A percentile compares a stretch with the other conserved stretches of the same genome.
phyloP scores from a whole-genome alignment of 441 rosid species.

The Croton setiger region DNA sequence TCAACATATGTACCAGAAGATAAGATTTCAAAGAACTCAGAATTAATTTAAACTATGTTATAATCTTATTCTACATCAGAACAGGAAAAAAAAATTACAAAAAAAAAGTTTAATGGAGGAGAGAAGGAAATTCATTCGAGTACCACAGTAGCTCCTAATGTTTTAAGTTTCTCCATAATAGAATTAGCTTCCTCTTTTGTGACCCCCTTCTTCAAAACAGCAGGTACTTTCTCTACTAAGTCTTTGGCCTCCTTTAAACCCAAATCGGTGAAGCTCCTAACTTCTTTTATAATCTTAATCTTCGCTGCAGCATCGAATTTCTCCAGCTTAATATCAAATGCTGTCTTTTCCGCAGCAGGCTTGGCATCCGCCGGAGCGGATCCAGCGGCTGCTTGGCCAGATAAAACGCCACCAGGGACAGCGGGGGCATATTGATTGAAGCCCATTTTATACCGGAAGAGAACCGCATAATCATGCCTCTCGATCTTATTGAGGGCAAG shows the following conservation, averaged over 20 bases:
- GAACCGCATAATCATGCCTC: slow-evolving; percentile 30
- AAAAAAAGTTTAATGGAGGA: not conserved
- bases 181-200: slow-evolving; percentile 72
- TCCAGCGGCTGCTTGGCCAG: slow-evolving; percentile 19
- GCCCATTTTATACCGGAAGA: slow-evolving; percentile 32
- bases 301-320: slow-evolving; percentile 61
- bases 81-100: slow-evolving; percentile 7
- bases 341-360: slow-evolving; percentile 59
- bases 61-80: slow-evolving; percentile 15
- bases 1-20: not conserved
- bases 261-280: slow-evolving; percentile 60
- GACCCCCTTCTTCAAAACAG: slow-evolving; percentile 62
- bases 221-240: slow-evolving; percentile 72
- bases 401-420: slow-evolving; percentile 12
- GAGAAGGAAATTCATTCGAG: slow-evolving; percentile 23
- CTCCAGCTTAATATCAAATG: slow-evolving; percentile 73
- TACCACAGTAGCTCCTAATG: slow-evolving; percentile 33
- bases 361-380: slow-evolving; percentile 23
- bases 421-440: slow-evolving; percentile 27
- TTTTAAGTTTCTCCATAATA: slow-evolving; percentile 56
- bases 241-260: slow-evolving; percentile 84
- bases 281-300: slow-evolving; percentile 76
- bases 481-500: slow-evolving; percentile 30
- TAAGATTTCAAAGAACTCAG: not conserved
- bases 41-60: not conserved